Evolutionary conservation across 129 eudicot genomes (phyloP).

Genomic region (Apium graveolens): DNA sequence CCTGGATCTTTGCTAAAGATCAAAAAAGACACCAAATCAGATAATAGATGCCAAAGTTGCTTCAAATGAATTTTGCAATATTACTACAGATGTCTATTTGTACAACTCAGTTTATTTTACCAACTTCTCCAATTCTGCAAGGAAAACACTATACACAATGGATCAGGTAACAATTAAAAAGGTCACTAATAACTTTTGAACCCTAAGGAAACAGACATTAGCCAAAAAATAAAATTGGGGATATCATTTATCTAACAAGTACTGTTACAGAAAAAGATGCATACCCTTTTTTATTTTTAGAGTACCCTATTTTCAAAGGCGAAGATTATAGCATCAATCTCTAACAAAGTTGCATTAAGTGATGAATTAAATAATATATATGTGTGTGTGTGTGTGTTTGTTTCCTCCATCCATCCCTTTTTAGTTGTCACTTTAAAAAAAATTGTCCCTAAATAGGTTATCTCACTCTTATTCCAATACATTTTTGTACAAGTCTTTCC

Average conservation of each 20-base stretch:
- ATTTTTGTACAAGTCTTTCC: too few species aligned
- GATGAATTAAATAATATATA: neutral
- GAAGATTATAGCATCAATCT: neutral
- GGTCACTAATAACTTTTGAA: neutral
- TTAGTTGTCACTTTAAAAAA: too few species aligned
- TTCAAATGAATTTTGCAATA: neutral
- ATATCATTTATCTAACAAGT: neutral
- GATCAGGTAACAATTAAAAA: neutral
- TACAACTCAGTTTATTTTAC: neutral
- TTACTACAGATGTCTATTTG: neutral
- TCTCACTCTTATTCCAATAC: too few species aligned
- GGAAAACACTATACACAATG: neutral
- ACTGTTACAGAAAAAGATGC: neutral
- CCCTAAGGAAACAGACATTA: neutral
- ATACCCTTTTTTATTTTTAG: neutral
- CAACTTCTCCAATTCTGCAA: neutral
- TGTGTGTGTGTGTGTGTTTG: too few species aligned
- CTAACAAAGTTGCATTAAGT: neutral
- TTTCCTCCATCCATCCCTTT: too few species aligned
- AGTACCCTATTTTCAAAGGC: neutral
- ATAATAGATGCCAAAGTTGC: neutral
- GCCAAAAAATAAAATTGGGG: neutral
- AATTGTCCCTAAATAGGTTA: too few species aligned
- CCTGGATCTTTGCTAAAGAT: constrained; percentile 94
- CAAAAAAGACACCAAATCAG: constrained; percentile 16